Conservation (phyloP, 1,139 yeast species). For the Lodderomyces parapsilosis region DNA sequence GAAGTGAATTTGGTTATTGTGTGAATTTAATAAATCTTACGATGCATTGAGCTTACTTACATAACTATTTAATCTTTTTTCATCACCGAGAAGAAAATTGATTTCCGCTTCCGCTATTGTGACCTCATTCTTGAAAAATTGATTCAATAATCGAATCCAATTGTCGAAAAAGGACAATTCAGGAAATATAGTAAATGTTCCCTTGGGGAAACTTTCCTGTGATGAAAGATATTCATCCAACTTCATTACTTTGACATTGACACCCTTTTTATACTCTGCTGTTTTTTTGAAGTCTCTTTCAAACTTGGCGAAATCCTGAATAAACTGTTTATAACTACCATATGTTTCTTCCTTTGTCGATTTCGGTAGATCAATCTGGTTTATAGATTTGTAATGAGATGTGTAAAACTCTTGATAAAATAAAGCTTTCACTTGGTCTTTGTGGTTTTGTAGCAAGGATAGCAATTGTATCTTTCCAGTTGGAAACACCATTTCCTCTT, state of each 20-base stretch:
- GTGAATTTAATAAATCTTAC: too few species aligned
- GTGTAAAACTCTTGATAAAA: slow-evolving; percentile 30
- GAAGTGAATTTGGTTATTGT: too few species aligned
- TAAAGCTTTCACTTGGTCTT: slow-evolving; percentile 27
- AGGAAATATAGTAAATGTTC: slow-evolving; percentile 2
- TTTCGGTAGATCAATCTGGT: slow-evolving; percentile 15
- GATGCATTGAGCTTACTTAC: slow-evolving; percentile 10
- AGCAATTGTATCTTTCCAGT: slow-evolving; percentile 24
- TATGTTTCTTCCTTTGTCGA: slow-evolving; percentile 23
- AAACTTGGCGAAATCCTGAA: slow-evolving; percentile 25
- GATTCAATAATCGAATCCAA: slow-evolving; percentile 32
- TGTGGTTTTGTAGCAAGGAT: slow-evolving; percentile 29
- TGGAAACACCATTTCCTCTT: slow-evolving; percentile 19
- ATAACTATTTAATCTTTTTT: slow-evolving; percentile 35
- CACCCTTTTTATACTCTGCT: slow-evolving; percentile 11
- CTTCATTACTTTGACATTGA: slow-evolving; percentile 28
- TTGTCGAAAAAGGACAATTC: slow-evolving; percentile 20
- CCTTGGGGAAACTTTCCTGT: background rate
- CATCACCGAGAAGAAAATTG: slow-evolving; percentile 45
- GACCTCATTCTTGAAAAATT: slow-evolving; percentile 18
- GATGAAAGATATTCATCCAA: slow-evolving; percentile 15
- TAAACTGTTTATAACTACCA: slow-evolving; percentile 24
- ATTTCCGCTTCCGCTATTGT: slow-evolving; percentile 26
- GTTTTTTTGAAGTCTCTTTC: slow-evolving; percentile 27
- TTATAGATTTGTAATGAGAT: slow-evolving; percentile 18